phyloP scores from a whole-genome alignment of 176 grass and related monocot genomes.

The Eleusine coracana region DNA sequence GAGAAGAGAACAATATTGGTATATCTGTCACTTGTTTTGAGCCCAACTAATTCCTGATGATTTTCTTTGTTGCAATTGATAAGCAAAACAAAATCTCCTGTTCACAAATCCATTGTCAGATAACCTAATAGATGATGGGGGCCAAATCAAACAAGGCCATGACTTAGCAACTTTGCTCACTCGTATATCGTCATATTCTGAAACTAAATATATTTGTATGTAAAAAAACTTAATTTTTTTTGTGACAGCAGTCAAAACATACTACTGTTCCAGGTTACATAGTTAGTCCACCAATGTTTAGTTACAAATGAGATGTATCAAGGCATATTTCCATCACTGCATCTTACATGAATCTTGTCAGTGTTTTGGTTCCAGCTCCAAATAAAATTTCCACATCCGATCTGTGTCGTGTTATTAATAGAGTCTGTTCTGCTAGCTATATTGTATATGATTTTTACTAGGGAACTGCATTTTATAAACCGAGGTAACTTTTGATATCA shows the following conservation, averaged over 20 bases:
- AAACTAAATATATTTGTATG: not conserved
- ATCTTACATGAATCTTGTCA: not conserved
- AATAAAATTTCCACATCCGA: not conserved
- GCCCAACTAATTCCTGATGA: not conserved
- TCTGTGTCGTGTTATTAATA: not conserved
- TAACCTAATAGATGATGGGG: not conserved
- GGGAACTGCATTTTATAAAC: not conserved
- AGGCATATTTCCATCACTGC: not conserved
- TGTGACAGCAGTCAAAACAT: not conserved
- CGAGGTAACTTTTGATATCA: conserved; percentile 4
- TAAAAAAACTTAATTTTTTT: not conserved
- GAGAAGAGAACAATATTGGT: not conserved
- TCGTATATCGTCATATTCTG: not conserved
- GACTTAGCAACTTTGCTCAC: not conserved
- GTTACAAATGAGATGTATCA: not conserved
- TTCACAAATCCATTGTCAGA: not conserved
- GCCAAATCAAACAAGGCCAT: not conserved
- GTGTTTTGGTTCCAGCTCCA: not conserved
- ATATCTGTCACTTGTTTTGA: not conserved
- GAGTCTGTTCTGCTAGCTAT: not conserved
- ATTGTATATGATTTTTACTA: not conserved
- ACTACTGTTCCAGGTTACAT: not conserved
- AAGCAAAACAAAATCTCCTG: not conserved
- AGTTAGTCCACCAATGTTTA: not conserved
- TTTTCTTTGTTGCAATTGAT: not conserved